phyloP scores from a whole-genome alignment of 108 stramenopile species.

The Fragilaria crotonensis region DNA sequence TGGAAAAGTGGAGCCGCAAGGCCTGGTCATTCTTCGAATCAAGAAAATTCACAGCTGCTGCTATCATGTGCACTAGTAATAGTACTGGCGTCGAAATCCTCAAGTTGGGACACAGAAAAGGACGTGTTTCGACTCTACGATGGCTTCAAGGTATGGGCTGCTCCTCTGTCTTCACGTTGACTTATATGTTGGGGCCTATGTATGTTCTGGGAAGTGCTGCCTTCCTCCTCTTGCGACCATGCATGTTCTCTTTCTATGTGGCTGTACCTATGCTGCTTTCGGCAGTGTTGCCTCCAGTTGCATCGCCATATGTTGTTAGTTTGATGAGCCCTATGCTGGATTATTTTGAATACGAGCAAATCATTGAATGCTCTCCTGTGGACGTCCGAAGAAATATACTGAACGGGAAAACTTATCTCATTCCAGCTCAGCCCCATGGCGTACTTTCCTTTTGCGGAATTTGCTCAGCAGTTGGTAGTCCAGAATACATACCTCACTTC shows the following conservation, averaged over 20 bases:
- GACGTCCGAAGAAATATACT: constrained; percentile 10
- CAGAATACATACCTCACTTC: constrained; percentile 9
- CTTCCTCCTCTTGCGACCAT: constrained; percentile 10
- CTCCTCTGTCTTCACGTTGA: constrained; percentile 41
- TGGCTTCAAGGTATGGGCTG: constrained; percentile 38
- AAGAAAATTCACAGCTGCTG: too few relatives aligned
- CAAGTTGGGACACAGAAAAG: too few relatives aligned
- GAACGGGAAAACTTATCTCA: constrained; percentile 21
- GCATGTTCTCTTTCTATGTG: constrained; percentile 21
- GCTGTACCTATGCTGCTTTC: constrained; percentile 24
- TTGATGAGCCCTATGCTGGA: constrained; percentile 26
- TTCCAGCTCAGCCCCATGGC: constrained; percentile 32
- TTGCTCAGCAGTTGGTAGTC: constrained; percentile 17
- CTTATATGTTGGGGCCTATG: constrained; percentile 52
- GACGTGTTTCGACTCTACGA: too few relatives aligned
- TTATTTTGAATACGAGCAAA: constrained; percentile 43
- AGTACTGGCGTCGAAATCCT: too few relatives aligned
- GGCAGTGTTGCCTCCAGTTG: constrained; percentile 9
- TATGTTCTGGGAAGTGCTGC: constrained; percentile 34
- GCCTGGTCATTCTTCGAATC: too few relatives aligned
- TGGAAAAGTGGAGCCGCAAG: too few relatives aligned
- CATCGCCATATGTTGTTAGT: constrained; percentile 7
- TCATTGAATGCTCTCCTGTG: constrained; percentile 19
- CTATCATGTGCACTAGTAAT: too few relatives aligned
- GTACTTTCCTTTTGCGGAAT: constrained; percentile 22